Conservation (phyloP, 768 basidiomycete species). For the Chalciporus pseudorubinellus region DNA sequence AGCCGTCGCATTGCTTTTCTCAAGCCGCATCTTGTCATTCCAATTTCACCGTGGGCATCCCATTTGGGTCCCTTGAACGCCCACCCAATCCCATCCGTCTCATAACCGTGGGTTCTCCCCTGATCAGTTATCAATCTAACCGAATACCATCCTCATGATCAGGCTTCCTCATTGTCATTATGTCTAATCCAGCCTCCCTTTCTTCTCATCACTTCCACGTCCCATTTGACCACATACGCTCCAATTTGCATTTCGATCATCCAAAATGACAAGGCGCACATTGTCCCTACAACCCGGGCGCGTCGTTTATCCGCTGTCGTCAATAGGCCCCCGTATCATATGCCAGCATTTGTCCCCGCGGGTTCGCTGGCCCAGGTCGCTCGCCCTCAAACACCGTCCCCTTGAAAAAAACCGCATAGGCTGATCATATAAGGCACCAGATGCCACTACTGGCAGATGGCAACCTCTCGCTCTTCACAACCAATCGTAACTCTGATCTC, state of each 20-base stretch:
- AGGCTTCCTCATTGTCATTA: neutral
- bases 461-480: neutral
- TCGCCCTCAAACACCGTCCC: neutral
- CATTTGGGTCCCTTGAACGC: neutral
- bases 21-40: neutral
- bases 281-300: neutral
- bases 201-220: neutral
- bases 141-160: neutral
- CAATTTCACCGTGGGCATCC: neutral
- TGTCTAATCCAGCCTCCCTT: neutral
- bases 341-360: neutral
- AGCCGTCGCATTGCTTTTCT: neutral
- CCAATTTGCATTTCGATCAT: neutral
- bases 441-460: no score
- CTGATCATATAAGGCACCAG: neutral
- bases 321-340: neutral
- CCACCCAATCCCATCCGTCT: conserved; percentile 1
- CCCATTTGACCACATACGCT: neutral
- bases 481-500: neutral
- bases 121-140: conserved; percentile 1
- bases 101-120: conserved; percentile 1
- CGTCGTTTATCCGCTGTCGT: neutral
- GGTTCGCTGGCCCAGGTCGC: neutral
- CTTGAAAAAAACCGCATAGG: neutral
- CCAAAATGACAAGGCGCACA: neutral